phyloP scores from a whole-genome alignment of 192 early-diverging fungal genomes.

The Funneliformis mosseae region DNA sequence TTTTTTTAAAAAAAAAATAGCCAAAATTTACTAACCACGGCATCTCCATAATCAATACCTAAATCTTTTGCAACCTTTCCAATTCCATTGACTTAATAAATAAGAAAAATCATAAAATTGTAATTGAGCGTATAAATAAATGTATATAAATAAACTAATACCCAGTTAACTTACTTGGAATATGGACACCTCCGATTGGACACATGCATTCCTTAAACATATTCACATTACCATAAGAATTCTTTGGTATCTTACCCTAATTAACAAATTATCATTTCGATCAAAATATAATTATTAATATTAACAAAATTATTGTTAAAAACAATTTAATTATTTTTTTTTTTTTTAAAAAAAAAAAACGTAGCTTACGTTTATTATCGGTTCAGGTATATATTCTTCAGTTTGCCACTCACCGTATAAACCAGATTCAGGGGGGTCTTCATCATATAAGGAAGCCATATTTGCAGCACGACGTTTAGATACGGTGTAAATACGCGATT shows the following conservation, averaged over 20 bases:
- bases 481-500: conserved; percentile 49
- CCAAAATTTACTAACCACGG: conserved; percentile 66
- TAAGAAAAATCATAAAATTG: conserved; percentile 9
- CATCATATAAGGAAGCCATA: conserved; percentile 36
- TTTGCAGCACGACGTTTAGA: conserved; percentile 45
- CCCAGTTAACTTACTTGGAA: conserved; percentile 51
- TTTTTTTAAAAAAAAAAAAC: not conserved
- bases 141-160: not conserved
- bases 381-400: conserved; percentile 58
- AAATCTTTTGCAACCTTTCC: conserved; percentile 70
- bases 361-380: conserved; percentile 60
- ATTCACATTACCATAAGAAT: conserved; percentile 83
- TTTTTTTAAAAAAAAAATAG: not conserved
- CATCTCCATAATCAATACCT: conserved; percentile 79
- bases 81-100: conserved; percentile 54
- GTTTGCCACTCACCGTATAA: conserved; percentile 94
- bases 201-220: conserved; percentile 84
- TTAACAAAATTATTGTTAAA: not conserved
- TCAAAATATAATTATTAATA: not conserved
- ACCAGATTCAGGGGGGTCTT: conserved; percentile 42
- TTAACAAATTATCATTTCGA: conserved; percentile 29
- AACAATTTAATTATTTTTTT: not conserved
- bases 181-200: conserved; percentile 75
- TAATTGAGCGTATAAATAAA: not conserved
- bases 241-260: conserved; percentile 80